Base-by-base conservation (phyloP, 1,139 yeast species). In the Yamadazyma sp. region DNA sequence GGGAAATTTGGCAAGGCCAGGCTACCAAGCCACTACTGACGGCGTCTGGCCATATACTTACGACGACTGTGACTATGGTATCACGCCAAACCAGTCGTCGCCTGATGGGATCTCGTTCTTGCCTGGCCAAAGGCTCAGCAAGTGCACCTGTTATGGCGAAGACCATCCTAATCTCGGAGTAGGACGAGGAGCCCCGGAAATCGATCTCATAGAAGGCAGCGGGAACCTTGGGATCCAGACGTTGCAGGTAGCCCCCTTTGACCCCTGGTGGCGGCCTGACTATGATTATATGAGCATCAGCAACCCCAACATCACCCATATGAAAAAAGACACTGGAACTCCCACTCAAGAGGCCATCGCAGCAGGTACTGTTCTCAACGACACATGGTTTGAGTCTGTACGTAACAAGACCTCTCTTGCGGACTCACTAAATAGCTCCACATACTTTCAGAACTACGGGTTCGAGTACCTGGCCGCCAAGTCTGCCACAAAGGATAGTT, bases 31-130 rank as follows among this genome's bases (percentile, higher is more conserved):
- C 12, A 50, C 59, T 9, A 60, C 64, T 4, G 65, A 61, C 37
- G 67, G 67, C 8, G 54, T 58, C 6, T 61, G 67, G 67, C 67
- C 67, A 2, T 61, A 61, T 38, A 54, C 64, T 4, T 61, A 61
- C 45, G 54, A 60, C 34, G 58, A 52, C 32, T 61, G 67, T 42
- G 67, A 61, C 40, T 47, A 47, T 20, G 65, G 67, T 1, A 56
- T 54, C 12, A 57, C 63, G 1, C 59, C 64, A 14, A 61, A 60
- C 35, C 67, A 61, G 43, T 54, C 61, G 5, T 54, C 62, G 4
- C 55, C 59, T 2, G 62, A 60, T 32, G 64, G 62, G 1, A 56
- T 61, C 20, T 58, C 63, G 1, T 61, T 50, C 35, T 41, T 61
- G 16, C 65, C 67, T 1, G 65, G 65, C 1, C 67, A 61, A 34